Conservation (phyloP, 2,329 filamentous ascomycete genomes). For the Venturia effusa region DNA sequence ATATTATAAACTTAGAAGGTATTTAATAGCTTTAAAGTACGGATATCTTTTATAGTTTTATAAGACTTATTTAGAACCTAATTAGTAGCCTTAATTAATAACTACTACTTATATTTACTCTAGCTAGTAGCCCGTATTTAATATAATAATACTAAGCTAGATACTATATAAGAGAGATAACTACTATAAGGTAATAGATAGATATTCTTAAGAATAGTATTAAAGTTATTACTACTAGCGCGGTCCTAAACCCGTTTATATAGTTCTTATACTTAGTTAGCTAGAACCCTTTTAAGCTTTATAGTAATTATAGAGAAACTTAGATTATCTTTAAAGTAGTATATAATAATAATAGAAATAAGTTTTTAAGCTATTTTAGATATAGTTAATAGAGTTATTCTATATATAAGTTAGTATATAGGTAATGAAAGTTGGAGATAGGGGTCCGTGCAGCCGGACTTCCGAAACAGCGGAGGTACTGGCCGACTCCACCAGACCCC, state of each 20-base stretch:
- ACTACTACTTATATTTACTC: not conserved
- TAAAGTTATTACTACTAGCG: not conserved
- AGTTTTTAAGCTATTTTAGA: not conserved
- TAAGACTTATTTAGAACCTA: not conserved
- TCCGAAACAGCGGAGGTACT: not conserved
- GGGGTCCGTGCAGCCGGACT: not conserved
- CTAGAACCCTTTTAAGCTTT: not conserved
- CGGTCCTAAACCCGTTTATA: not conserved
- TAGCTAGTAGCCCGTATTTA: not conserved
- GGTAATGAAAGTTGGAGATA: not conserved
- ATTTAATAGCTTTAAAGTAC: not conserved
- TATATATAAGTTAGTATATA: not conserved
- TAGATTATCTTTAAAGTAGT: no score
- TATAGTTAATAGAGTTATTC: not conserved
- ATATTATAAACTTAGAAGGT: not conserved
- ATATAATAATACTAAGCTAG: not conserved
- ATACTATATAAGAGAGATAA: not conserved
- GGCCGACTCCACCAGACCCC: no score
- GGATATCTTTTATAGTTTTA: no score
- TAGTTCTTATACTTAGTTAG: not conserved
- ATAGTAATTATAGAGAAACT: no score
- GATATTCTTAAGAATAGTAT: not conserved
- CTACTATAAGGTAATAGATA: not conserved
- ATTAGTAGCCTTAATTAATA: not conserved
- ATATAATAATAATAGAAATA: no score